Evolutionary conservation across 2,329 filamentous ascomycete species (phyloP).

Genomic region (Aureobasidium vineae): DNA sequence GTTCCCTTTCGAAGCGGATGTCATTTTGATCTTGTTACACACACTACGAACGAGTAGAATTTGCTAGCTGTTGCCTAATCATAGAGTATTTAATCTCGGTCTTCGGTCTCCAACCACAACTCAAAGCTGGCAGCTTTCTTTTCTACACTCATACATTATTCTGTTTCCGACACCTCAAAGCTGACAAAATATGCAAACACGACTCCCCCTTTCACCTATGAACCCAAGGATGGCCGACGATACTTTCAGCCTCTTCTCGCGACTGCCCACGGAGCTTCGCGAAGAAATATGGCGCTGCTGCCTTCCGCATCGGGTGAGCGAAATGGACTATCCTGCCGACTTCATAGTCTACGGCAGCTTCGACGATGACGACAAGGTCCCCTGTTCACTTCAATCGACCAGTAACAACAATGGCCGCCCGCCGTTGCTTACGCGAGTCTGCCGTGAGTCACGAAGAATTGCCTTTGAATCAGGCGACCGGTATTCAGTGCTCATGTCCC

Average conservation of each 20-base stretch:
- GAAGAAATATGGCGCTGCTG: conserved; percentile 29
- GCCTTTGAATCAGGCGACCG: conserved; percentile 15
- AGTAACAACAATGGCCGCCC: conserved; percentile 18
- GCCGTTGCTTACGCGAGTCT: conserved; percentile 27
- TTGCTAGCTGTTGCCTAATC: no score
- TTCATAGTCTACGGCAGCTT: background rate
- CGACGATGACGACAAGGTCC: background rate
- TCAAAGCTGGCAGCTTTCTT: conserved; percentile 10
- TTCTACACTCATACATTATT: conserved; percentile 11
- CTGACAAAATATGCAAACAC: background rate
- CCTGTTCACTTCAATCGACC: conserved; percentile 18
- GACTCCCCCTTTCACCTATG: background rate
- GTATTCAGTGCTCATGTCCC: background rate
- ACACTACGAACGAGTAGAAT: no score
- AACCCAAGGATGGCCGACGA: background rate
- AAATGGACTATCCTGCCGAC: conserved; percentile 21
- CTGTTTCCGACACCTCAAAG: conserved; percentile 3
- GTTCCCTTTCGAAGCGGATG: no score
- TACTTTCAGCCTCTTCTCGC: conserved; percentile 26
- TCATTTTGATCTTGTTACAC: no score
- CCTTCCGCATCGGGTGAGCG: conserved; percentile 27
- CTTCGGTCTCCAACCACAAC: no score
- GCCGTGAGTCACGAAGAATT: conserved; percentile 25
- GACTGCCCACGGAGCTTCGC: conserved; percentile 28
- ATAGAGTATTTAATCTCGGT: no score